phyloP scores from a whole-genome alignment of 2,329 filamentous ascomycete genomes.

The Ceratocystis cacaofunesta region DNA sequence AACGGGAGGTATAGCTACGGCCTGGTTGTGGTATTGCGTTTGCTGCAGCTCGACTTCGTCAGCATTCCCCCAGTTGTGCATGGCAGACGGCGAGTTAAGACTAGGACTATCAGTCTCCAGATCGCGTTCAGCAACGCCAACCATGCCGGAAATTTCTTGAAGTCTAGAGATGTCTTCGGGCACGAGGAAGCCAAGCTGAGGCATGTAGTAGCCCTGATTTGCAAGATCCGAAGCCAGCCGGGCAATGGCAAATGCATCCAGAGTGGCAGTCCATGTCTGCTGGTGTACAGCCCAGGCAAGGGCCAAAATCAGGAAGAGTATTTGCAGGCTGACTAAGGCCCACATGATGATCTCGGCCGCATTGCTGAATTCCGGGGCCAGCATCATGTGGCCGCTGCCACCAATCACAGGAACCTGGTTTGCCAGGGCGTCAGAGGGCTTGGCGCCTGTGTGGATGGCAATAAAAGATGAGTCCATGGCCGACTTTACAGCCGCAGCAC shows the following conservation, averaged over 20 bases:
- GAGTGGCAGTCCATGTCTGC: conserved; percentile 12
- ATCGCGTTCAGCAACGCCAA: neutral
- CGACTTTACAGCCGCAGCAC: conserved; percentile 7
- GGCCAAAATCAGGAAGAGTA: conserved; percentile 4
- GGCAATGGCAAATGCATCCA: conserved; percentile 14
- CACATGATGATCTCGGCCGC: conserved; percentile 13
- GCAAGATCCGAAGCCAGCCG: conserved; percentile 9
- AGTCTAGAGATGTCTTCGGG: conserved; percentile 4
- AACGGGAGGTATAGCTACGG: neutral
- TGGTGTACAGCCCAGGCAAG: conserved; percentile 5
- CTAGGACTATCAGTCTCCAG: neutral
- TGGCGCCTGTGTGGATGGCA: conserved; percentile 7
- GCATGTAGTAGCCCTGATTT: conserved; percentile 8
- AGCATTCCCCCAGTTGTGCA: neutral
- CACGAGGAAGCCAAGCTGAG: conserved; percentile 2
- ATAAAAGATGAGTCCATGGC: conserved; percentile 14
- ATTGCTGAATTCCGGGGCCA: conserved; percentile 5
- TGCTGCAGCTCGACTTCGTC: conserved; percentile 1
- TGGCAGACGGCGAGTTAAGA: neutral
- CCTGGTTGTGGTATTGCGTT: neutral
- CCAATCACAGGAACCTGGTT: conserved; percentile 16
- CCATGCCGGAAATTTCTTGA: conserved; percentile 10
- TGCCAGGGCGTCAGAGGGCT: neutral
- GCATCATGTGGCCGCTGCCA: conserved; percentile 12
- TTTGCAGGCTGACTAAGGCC: conserved; percentile 4